Evolutionary conservation across 345 rosid species (phyloP).

Genomic region (rapeseed (Brassica napus)): DNA sequence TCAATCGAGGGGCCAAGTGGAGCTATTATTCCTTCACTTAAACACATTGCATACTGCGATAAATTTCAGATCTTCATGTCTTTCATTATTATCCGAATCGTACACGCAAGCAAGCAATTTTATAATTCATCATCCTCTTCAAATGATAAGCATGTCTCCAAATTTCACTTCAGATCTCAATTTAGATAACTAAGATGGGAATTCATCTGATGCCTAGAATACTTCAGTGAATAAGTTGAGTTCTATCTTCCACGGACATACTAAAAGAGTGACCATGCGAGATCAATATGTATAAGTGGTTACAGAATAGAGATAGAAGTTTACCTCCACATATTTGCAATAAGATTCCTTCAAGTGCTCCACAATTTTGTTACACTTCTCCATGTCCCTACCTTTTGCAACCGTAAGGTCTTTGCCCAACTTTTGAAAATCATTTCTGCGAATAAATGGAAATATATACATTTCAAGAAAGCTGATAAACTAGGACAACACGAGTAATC

Average conservation of each 20-base stretch:
- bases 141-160: neutral
- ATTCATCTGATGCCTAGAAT: conserved; percentile 9
- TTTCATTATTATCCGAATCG: neutral
- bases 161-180: neutral
- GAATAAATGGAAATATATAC: neutral
- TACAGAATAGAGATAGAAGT: conserved; percentile 6
- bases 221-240: neutral
- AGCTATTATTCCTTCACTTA: neutral
- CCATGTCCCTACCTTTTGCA: conserved; percentile 72
- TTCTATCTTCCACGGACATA: neutral
- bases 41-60: conserved; percentile 2
- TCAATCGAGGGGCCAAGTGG: neutral
- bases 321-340: conserved; percentile 63
- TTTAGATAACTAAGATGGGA: neutral
- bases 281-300: conserved; percentile 10
- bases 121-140: neutral
- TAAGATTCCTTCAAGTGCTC: conserved; percentile 68
- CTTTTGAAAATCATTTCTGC: conserved; percentile 70
- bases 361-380: conserved; percentile 57
- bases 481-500: conserved; percentile 3
- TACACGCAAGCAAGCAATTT: neutral
- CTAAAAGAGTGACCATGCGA: neutral
- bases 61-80: neutral
- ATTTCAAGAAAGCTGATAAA: conserved; percentile 7
- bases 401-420: conserved; percentile 72